Percentiles rank a stretch among this genome's conserved stretches.
These are phyloP conservation scores for Blastomyces silverae DNA, from an alignment of 2,329 filamentous ascomycete genomes.

Conservation along the genomic window DNA sequence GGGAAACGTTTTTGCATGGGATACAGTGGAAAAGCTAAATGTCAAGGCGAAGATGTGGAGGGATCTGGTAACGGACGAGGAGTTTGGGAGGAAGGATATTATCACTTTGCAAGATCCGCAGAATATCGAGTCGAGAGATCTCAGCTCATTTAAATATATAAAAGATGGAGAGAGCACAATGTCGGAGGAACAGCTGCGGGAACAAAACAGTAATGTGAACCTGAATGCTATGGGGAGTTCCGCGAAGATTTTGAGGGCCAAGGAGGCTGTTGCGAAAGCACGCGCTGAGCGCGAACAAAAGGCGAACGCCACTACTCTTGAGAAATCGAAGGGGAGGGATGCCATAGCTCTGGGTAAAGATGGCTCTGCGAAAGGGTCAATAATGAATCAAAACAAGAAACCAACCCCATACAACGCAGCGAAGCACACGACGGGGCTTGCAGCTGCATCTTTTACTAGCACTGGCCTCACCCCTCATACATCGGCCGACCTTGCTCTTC, in stretches of 20 bases:
- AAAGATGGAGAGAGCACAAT: conserved; percentile 68
- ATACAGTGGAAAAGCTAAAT: conserved; percentile 91
- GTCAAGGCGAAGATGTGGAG: conserved; percentile 95
- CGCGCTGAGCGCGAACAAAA: conserved; percentile 62
- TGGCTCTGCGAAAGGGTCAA: conserved; percentile 21
- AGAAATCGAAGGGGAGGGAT: conserved; percentile 19
- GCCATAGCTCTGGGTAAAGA: conserved; percentile 23
- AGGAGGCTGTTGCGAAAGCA: conserved; percentile 87
- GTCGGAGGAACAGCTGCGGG: conserved; percentile 63
- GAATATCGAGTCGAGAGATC: conserved; percentile 72
- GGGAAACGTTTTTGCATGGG: conserved; percentile 93
- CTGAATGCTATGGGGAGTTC: conserved; percentile 68
- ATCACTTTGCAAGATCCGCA: conserved; percentile 96
- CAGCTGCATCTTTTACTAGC: conserved; percentile 90
- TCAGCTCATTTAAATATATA: conserved; percentile 82
- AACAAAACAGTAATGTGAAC: conserved; percentile 65
- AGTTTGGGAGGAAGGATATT: conserved; percentile 84
- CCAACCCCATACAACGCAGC: conserved; percentile 71
- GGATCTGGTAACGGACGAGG: conserved; percentile 78
- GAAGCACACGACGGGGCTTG: conserved; percentile 79
- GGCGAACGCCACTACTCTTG: conserved; percentile 49
- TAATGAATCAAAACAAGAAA: conserved; percentile 26
- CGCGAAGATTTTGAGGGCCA: conserved; percentile 80
- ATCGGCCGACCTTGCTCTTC: conserved; percentile 72
- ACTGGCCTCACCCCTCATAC: conserved; percentile 91